A percentile compares a stretch with the other conserved stretches of the same genome.
These are phyloP conservation scores for Rhexocercosporidium sp. DNA, from an alignment of 2,329 filamentous ascomycete genomes.

Conservation along the genomic window DNA sequence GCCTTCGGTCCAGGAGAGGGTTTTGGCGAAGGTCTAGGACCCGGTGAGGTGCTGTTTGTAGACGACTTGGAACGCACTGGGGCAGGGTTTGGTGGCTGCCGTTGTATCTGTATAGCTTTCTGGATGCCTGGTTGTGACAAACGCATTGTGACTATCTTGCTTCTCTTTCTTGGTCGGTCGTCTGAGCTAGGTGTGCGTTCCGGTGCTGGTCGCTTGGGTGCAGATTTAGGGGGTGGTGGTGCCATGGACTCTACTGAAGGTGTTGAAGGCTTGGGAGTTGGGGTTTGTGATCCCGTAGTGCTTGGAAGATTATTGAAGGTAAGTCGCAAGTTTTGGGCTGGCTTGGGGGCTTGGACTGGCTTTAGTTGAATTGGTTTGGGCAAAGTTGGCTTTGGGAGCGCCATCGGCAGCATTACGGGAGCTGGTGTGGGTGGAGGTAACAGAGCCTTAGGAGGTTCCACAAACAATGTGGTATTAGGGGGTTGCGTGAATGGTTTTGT, in stretches of 20 bases:
- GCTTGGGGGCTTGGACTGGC: background rate
- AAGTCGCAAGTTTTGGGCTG: constrained; percentile 1
- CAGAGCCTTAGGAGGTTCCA: constrained; percentile 8
- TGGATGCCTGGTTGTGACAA: background rate
- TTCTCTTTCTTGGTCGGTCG: constrained; percentile 17
- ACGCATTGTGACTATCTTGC: constrained; percentile 17
- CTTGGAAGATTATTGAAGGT: constrained; percentile 5
- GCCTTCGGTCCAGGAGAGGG: constrained; percentile 19
- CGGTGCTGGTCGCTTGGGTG: constrained; percentile 29
- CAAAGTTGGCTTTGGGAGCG: constrained; percentile 8
- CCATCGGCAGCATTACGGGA: constrained; percentile 3
- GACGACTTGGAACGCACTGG: constrained; percentile 21
- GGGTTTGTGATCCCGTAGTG: constrained; percentile 1
- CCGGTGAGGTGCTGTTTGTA: constrained; percentile 30
- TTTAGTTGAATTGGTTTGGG: constrained; percentile 5
- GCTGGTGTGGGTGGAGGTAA: constrained; percentile 12
- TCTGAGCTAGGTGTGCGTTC: constrained; percentile 17
- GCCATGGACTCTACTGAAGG: constrained; percentile 8
- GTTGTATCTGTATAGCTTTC: constrained; percentile 32
- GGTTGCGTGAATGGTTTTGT: constrained; percentile 26
- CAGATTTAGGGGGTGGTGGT: constrained; percentile 4
- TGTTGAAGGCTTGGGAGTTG: constrained; percentile 9
- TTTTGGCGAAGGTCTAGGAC: constrained; percentile 31
- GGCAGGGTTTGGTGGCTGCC: constrained; percentile 29
- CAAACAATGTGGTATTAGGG: constrained; percentile 5